These are phyloP conservation scores for Leptoxyphium fumago DNA, from an alignment of 2,329 filamentous ascomycete species.

Conservation along the genomic window DNA sequence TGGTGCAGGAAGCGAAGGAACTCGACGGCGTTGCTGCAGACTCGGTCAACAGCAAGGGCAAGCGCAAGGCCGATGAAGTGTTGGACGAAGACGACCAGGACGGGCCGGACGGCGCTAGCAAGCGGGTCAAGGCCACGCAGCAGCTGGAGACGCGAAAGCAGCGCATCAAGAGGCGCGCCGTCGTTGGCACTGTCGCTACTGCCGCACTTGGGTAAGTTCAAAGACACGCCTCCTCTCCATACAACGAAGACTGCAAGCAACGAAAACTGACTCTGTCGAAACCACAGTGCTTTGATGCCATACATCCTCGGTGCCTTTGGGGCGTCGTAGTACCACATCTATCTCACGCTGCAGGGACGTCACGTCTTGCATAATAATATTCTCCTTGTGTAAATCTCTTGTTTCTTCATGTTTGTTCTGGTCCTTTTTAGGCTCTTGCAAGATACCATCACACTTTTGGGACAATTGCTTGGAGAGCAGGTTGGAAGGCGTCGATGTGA, in stretches of 20 bases:
- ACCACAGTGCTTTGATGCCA: not conserved
- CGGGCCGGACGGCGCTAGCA: conserved; percentile 39
- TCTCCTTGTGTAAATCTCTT: not conserved
- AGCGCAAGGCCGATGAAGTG: conserved; percentile 63
- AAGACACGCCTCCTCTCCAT: no score
- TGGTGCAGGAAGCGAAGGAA: conserved; percentile 62
- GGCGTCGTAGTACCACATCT: not conserved
- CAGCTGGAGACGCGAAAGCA: conserved; percentile 62
- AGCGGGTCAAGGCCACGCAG: conserved; percentile 52
- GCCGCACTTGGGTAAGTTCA: conserved; percentile 75
- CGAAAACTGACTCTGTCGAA: not conserved
- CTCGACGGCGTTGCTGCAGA: conserved; percentile 21
- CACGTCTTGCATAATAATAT: no score
- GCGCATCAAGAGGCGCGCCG: conserved; percentile 69
- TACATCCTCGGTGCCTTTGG: not conserved
- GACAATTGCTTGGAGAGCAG: no score
- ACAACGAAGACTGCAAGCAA: no score
- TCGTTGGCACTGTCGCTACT: conserved; percentile 74
- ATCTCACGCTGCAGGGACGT: no score
- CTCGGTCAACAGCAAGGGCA: conserved; percentile 27
- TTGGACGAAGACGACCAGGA: conserved; percentile 35
- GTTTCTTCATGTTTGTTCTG: not conserved
- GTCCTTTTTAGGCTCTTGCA: not conserved
- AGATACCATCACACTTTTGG: not conserved
- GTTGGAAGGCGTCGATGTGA: no score